Base-by-base conservation (phyloP, 2,329 filamentous ascomycete species). In the Fusarium cyanostomum region DNA sequence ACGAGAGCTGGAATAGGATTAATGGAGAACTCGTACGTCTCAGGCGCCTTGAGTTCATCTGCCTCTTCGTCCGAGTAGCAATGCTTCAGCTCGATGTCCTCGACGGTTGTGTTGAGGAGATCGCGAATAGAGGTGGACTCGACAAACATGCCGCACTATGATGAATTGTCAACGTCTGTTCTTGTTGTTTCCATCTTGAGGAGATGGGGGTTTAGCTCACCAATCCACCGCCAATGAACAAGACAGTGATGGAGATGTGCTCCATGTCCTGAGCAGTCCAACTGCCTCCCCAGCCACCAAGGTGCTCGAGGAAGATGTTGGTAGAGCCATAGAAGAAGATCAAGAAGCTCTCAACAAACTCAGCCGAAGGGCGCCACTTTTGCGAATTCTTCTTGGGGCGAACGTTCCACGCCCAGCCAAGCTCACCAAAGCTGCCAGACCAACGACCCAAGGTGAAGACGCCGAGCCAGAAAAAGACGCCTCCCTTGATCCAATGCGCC, bases 361-460 rank as follows among this genome's bases (percentile, higher is more conserved):
- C 94, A 21, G 92, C 92, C 0, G 91, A 91, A 1, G 91, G 91
- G 46, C 86, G 86, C 85, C 89, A 90, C 72, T 82, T 86, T 64
- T 85, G 82, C 15, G 87, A 83, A 11, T 66, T 59, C 13, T 70
- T 71, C 60, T 76, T 81, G 4, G 92, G 92, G 58, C 91, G 90
- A 58, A 94, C 77, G 71, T 98, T 98, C 94, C 94, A 97, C 0
- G 93, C 92, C 94, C 94, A 98, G 66, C 94, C 94, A 54, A 94
- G 84, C 59, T 97, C 92, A 56, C 91, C 89, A 74, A 96, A 98
- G 74, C 91, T 91, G 24, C 94, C 94, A 72, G 93, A 87, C 90
- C 92, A 97, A 53, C 94, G 89, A 27, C 92, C 93, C 5, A 98
- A 82, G 0, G 92, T 96, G 59, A 97, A 79, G 16, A 97, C 78